Conservation (phyloP, 495 filamentous ascomycete genomes). For the Gamarada debralockiae region DNA sequence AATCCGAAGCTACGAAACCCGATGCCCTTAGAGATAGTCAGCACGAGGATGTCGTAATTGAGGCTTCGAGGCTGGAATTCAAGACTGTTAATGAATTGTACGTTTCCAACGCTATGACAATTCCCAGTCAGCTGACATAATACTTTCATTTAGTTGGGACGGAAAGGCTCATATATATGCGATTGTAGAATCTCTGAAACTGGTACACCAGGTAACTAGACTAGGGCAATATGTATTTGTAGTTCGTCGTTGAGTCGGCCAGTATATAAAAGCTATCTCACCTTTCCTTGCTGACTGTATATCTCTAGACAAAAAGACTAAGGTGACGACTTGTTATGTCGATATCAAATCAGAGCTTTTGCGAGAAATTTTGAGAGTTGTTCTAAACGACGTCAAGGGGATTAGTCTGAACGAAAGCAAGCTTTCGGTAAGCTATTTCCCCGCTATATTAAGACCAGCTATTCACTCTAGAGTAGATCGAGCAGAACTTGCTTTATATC, state of each 20-base stretch:
- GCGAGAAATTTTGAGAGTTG: slow-evolving; percentile 16
- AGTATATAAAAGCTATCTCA: background rate
- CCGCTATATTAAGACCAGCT: background rate
- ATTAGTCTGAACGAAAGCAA: slow-evolving; percentile 17
- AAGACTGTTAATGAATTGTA: slow-evolving; percentile 73
- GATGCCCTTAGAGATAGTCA: background rate
- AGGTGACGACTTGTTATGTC: slow-evolving; percentile 4
- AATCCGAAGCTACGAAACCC: slow-evolving; percentile 4
- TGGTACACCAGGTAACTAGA: slow-evolving; percentile 51
- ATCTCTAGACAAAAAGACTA: slow-evolving; percentile 16
- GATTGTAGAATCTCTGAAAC: slow-evolving; percentile 68
- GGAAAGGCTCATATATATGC: slow-evolving; percentile 68
- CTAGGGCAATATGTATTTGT: slow-evolving; percentile 83
- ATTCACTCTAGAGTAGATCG: slow-evolving; percentile 20
- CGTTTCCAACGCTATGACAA: background rate
- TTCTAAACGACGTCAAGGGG: slow-evolving; percentile 14
- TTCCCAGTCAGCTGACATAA: slow-evolving; percentile 30
- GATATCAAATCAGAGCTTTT: slow-evolving; percentile 19
- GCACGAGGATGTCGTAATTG: background rate
- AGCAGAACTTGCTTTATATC: slow-evolving; percentile 31
- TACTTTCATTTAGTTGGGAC: slow-evolving; percentile 49
- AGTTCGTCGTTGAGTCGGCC: slow-evolving; percentile 43
- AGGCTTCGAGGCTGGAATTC: slow-evolving; percentile 49
- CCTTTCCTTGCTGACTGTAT: background rate
- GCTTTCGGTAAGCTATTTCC: slow-evolving; percentile 9